phyloP scores from a whole-genome alignment of 2,329 filamentous ascomycete genomes.

The Nemania sp. region DNA sequence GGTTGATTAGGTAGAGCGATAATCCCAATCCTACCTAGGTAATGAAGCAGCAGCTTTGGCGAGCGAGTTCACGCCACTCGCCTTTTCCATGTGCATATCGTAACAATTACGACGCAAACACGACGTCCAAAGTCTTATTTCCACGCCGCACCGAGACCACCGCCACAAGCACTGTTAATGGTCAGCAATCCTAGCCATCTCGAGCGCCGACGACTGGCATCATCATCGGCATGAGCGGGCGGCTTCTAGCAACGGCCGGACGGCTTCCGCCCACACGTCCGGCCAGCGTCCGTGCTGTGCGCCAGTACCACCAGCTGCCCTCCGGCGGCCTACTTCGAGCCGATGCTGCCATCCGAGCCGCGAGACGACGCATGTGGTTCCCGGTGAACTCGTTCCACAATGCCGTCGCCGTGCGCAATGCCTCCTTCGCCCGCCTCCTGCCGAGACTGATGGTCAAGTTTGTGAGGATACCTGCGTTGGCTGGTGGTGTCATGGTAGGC shows the following conservation, averaged over 20 bases:
- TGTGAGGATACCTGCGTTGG: constrained; percentile 86
- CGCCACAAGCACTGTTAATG: constrained; percentile 43
- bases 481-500: constrained; percentile 88
- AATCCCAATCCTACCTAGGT: constrained; percentile 8
- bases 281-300: constrained; percentile 61
- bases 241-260: constrained; percentile 52
- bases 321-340: constrained; percentile 76
- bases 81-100: constrained; percentile 18
- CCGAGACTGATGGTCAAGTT: constrained; percentile 94
- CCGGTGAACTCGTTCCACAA: constrained; percentile 88
- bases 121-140: background rate
- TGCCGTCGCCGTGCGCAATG: constrained; percentile 72
- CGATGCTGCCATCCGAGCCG: constrained; percentile 71
- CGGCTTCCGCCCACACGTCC: constrained; percentile 49
- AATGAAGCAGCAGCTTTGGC: constrained; percentile 2
- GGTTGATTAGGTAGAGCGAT: background rate
- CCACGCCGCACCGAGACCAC: constrained; percentile 11
- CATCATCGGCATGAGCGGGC: constrained; percentile 52
- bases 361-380: constrained; percentile 78
- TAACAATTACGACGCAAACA: constrained; percentile 20
- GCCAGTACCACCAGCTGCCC: constrained; percentile 74
- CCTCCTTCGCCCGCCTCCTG: constrained; percentile 74
- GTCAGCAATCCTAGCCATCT: constrained; percentile 37
- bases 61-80: constrained; percentile 28
- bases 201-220: constrained; percentile 50